Percentiles rank a stretch among this genome's conserved stretches.
These are phyloP conservation scores for Lodderomyces beijingensis DNA, from an alignment of 1,139 yeast genomes.

Conservation along the genomic window DNA sequence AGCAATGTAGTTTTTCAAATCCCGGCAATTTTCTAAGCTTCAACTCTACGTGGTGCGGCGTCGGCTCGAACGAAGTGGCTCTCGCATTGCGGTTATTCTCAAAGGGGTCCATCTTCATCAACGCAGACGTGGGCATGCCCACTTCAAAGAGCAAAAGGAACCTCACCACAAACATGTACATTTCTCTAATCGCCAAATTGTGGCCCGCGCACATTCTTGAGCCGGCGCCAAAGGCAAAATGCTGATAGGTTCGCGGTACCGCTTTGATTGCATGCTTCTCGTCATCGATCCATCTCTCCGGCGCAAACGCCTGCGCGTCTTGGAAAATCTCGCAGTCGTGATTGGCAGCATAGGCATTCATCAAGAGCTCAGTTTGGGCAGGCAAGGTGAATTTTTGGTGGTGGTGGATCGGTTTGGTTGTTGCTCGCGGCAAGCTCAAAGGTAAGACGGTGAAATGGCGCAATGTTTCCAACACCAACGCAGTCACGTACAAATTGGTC, in stretches of 20 bases:
- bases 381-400: conserved; percentile 46
- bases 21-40: conserved; percentile 20
- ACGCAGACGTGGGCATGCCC: conserved; percentile 30
- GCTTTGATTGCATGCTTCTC: conserved; percentile 4
- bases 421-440: conserved; percentile 57
- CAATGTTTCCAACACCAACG: conserved; percentile 60
- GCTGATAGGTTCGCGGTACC: conserved; percentile 25
- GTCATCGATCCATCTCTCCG: conserved; percentile 53
- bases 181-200: conserved; percentile 56
- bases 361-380: conserved; percentile 48
- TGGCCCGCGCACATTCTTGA: conserved; percentile 67
- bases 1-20: conserved; percentile 18
- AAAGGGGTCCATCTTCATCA: conserved; percentile 49
- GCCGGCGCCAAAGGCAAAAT: conserved; percentile 68
- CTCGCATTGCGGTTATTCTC: conserved; percentile 43
- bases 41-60: conserved; percentile 32
- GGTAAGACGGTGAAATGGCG: conserved; percentile 66
- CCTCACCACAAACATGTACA: conserved; percentile 42
- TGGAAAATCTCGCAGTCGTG: conserved; percentile 49
- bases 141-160: conserved; percentile 35
- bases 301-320: conserved; percentile 52
- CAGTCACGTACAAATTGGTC: conserved; percentile 47
- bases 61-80: conserved; percentile 61
- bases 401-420: conserved; percentile 46
- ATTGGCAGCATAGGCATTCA: conserved; percentile 72